A percentile compares a stretch with the other conserved stretches of the same genome.
These are phyloP conservation scores for Zygosaccharomyces bailii DNA, from an alignment of 805 yeast species.

Conservation along the genomic window DNA sequence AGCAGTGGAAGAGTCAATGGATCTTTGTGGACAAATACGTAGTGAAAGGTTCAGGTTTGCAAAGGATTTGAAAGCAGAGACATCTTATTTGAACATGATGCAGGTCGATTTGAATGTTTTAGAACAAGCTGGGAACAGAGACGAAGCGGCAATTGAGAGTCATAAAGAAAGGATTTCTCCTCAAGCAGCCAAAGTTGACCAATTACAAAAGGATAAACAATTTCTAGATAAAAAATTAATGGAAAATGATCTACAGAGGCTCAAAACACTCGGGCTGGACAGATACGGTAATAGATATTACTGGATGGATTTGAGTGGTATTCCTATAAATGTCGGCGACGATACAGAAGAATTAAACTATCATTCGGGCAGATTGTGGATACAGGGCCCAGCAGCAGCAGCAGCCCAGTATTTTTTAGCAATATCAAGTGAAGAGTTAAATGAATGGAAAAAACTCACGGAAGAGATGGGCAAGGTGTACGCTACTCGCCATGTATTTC, in stretches of 20 bases:
- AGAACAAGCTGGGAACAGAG: constrained; percentile 15
- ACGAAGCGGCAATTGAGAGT: constrained; percentile 18
- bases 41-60: constrained; percentile 35
- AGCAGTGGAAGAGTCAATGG: constrained; percentile 34
- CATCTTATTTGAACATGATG: constrained; percentile 6
- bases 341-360: constrained; percentile 53
- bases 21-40: constrained; percentile 32
- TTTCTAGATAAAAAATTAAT: constrained; percentile 58
- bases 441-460: constrained; percentile 30
- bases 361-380: constrained; percentile 81
- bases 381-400: constrained; percentile 79
- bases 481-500: constrained; percentile 30
- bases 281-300: constrained; percentile 82
- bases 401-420: constrained; percentile 39
- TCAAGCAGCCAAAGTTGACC: constrained; percentile 34
- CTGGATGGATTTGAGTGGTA: constrained; percentile 91
- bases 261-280: constrained; percentile 76
- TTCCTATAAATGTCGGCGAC: constrained; percentile 51
- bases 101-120: constrained; percentile 11
- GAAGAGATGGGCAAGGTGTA: constrained; percentile 19
- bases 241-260: constrained; percentile 73
- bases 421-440: constrained; percentile 27
- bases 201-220: constrained; percentile 46
- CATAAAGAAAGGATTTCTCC: constrained; percentile 24
- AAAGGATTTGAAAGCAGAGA: constrained; percentile 29